phyloP scores from a whole-genome alignment of 495 filamentous ascomycete genomes.

The Monascus purpureus region DNA sequence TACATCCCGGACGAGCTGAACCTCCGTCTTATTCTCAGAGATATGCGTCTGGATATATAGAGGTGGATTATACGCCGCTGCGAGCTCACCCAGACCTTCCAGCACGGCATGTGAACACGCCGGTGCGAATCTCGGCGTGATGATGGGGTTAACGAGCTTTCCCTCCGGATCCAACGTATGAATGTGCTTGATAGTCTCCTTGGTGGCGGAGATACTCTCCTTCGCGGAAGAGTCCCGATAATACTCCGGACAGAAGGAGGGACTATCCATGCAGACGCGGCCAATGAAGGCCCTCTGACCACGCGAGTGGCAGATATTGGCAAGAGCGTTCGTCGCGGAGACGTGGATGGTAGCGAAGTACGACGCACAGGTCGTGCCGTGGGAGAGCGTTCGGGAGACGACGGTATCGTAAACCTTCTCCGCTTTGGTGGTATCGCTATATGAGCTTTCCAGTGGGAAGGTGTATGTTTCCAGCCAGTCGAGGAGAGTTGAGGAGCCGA shows the following conservation, averaged over 20 bases:
- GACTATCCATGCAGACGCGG: constrained; percentile 78
- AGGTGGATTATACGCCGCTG: constrained; percentile 34
- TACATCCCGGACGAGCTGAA: constrained; percentile 49
- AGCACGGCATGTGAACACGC: constrained; percentile 51
- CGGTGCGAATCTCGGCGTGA: constrained; percentile 87
- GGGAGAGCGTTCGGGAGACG: constrained; percentile 62
- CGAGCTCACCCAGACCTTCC: constrained; percentile 45
- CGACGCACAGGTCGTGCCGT: constrained; percentile 81
- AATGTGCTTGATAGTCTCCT: constrained; percentile 53
- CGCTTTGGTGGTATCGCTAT: constrained; percentile 38
- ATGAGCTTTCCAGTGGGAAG: constrained; percentile 77
- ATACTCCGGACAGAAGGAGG: constrained; percentile 46
- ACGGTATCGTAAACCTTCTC: constrained; percentile 53
- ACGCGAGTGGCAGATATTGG: constrained; percentile 54
- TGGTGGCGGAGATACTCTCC: constrained; percentile 40
- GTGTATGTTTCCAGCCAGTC: constrained; percentile 90
- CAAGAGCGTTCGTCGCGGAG: constrained; percentile 72
- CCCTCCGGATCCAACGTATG: constrained; percentile 45
- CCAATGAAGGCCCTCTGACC: constrained; percentile 89
- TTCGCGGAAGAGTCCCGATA: constrained; percentile 57
- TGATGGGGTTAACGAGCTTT: constrained; percentile 55
- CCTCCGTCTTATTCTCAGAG: constrained; percentile 65
- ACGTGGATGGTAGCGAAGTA: constrained; percentile 88
- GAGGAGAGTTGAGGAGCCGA: constrained; percentile 77
- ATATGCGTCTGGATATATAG: constrained; percentile 84